Percentiles rank a stretch among this genome's conserved stretches.
phyloP scores from a whole-genome alignment of 805 yeast genomes.

The Metschnikowia koreensis region DNA sequence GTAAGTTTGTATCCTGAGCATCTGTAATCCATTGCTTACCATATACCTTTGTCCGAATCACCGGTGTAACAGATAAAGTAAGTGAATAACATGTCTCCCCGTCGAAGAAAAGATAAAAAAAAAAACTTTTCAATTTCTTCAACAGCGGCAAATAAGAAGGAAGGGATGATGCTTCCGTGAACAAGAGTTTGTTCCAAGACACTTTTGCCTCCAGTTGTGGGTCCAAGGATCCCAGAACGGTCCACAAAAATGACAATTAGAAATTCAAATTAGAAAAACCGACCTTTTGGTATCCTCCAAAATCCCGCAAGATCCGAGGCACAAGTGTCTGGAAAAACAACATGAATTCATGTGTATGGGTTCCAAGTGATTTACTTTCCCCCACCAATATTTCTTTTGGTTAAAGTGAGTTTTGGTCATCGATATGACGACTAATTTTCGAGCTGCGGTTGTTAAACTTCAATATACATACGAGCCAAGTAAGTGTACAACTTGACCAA shows the following conservation, averaged over 20 bases:
- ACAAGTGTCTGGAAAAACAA: conserved; percentile 7
- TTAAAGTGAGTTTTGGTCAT: conserved; percentile 2
- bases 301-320: conserved; percentile 8
- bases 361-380: not conserved
- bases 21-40: too few relatives aligned
- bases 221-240: conserved; percentile 2
- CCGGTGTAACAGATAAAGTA: too few relatives aligned
- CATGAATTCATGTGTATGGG: not conserved
- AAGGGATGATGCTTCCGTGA: not conserved
- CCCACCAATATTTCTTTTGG: not conserved
- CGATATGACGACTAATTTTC: conserved; percentile 5
- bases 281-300: conserved; percentile 1
- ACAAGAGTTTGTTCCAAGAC: conserved; percentile 5
- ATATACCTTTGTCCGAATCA: too few relatives aligned
- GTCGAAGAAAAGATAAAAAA: not conserved
- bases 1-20: too few relatives aligned
- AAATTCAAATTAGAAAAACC: not conserved
- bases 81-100: not conserved
- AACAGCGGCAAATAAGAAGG: not conserved
- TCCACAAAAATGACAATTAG: not conserved
- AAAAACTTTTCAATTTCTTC: not conserved
- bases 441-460: conserved; percentile 2
- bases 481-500: conserved; percentile 97
- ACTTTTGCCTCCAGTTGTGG: conserved; percentile 8
- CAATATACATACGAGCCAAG: conserved; percentile 91